phyloP scores from a whole-genome alignment of 2,329 filamentous ascomycete species.

The Sclerotinia borealis region DNA sequence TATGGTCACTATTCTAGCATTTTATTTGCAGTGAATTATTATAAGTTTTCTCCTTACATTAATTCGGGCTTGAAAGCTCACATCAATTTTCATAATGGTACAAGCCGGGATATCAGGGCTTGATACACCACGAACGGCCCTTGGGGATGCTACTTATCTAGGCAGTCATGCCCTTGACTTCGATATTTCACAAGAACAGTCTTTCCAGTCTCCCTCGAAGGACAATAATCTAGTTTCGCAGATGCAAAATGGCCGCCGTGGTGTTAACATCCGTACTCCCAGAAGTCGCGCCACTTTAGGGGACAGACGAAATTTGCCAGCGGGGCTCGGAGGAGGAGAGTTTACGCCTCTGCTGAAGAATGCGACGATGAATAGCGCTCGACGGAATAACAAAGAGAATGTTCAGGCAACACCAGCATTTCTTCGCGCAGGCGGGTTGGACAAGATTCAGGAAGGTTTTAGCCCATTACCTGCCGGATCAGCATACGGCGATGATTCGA shows the following conservation, averaged over 20 bases:
- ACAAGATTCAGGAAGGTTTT: conserved; percentile 63
- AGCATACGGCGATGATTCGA: conserved; percentile 53
- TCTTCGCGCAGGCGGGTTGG: conserved; percentile 49
- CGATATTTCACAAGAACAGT: conserved; percentile 81
- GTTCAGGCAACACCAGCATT: conserved; percentile 63
- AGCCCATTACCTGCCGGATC: conserved; percentile 70
- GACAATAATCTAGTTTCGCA: conserved; percentile 67
- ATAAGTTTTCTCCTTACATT: conserved; percentile 17
- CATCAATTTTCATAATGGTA: conserved; percentile 46
- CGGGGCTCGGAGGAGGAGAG: conserved; percentile 59
- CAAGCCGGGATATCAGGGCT: conserved; percentile 59
- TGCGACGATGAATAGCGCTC: conserved; percentile 65
- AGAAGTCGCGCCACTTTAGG: conserved; percentile 61
- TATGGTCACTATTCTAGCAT: conserved; percentile 21
- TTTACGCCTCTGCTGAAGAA: conserved; percentile 92
- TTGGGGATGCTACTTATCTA: conserved; percentile 78
- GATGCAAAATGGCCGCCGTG: conserved; percentile 59
- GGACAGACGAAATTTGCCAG: conserved; percentile 65
- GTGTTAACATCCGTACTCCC: conserved; percentile 63
- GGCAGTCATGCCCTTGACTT: conserved; percentile 60
- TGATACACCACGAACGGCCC: conserved; percentile 80
- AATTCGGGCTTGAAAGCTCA: conserved; percentile 20
- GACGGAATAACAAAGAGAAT: conserved; percentile 57
- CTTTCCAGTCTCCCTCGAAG: conserved; percentile 76
- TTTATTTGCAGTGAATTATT: conserved; percentile 19